A percentile compares a stretch with the other conserved stretches of the same genome.
Evolutionary conservation across 1,139 yeast genomes (phyloP).

Genomic region (Taphrina confusa): DNA sequence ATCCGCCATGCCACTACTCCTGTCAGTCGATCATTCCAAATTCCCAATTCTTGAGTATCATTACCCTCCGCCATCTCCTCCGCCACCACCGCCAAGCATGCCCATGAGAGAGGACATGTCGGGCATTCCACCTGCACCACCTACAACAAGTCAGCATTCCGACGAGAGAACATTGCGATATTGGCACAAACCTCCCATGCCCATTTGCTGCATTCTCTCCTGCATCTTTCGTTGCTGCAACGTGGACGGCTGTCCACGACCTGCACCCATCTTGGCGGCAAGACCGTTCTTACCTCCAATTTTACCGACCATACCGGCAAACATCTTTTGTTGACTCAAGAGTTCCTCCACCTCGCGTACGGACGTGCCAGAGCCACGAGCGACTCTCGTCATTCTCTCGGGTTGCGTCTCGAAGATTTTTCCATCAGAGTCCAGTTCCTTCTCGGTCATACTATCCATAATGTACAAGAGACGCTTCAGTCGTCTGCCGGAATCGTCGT

Average conservation of each 20-base stretch:
- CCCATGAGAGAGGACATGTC: constrained; percentile 34
- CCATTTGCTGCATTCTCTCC: constrained; percentile 33
- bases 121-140: constrained; percentile 33
- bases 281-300: constrained; percentile 58
- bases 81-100: constrained; percentile 25
- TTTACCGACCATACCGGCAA: constrained; percentile 87
- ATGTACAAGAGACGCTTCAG: constrained; percentile 87
- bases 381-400: constrained; percentile 81
- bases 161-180: not conserved
- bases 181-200: constrained; percentile 23
- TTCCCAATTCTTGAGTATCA: too few species aligned
- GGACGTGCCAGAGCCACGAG: constrained; percentile 93
- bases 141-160: not conserved
- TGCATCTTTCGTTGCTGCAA: constrained; percentile 30
- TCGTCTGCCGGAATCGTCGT: constrained; percentile 82
- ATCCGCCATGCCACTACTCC: constrained; percentile 19
- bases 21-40: too few species aligned
- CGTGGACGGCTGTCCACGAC: constrained; percentile 39
- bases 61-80: constrained; percentile 1
- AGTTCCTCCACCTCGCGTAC: constrained; percentile 94
- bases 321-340: constrained; percentile 85
- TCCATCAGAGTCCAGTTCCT: constrained; percentile 88
- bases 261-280: constrained; percentile 49
- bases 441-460: constrained; percentile 92
- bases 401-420: constrained; percentile 78